phyloP scores from a whole-genome alignment of 148 eudicot species.

The Oxyria digyna region DNA sequence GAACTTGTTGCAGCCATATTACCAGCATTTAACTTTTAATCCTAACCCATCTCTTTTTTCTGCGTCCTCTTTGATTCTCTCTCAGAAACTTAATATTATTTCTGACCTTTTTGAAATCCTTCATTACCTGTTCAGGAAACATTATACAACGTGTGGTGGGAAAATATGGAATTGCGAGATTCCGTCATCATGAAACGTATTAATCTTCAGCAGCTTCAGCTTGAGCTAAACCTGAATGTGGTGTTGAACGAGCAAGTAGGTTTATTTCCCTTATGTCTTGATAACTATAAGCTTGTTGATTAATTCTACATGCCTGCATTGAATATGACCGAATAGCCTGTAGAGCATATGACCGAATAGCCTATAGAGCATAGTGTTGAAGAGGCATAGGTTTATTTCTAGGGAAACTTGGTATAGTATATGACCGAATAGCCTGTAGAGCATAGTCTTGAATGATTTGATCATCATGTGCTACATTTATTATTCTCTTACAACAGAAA shows the following conservation, averaged over 20 bases:
- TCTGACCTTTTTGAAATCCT: neutral
- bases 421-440: neutral
- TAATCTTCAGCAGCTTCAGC: constrained; percentile 41
- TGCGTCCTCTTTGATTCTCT: neutral
- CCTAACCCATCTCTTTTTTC: neutral
- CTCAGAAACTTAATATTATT: neutral
- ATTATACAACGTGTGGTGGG: constrained; percentile 57
- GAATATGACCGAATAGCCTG: too few relatives aligned
- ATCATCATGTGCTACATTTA: neutral
- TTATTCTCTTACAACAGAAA: neutral
- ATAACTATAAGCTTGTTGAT: neutral
- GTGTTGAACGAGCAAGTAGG: constrained; percentile 59
- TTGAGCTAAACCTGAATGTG: constrained; percentile 46
- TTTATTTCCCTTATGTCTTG: neutral
- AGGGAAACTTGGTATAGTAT: neutral
- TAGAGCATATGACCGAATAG: too few relatives aligned
- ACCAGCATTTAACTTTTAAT: neutral
- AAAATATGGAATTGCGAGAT: constrained; percentile 50
- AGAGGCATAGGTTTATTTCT: neutral
- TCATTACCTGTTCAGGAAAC: constrained; percentile 38
- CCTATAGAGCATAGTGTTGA: neutral
- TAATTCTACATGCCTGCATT: neutral
- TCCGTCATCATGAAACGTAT: constrained; percentile 48
- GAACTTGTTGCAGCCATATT: too few relatives aligned
- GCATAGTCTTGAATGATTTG: neutral